Conservation (phyloP, 2,329 filamentous ascomycete species). For the Colletotrichum sansevieriae region DNA sequence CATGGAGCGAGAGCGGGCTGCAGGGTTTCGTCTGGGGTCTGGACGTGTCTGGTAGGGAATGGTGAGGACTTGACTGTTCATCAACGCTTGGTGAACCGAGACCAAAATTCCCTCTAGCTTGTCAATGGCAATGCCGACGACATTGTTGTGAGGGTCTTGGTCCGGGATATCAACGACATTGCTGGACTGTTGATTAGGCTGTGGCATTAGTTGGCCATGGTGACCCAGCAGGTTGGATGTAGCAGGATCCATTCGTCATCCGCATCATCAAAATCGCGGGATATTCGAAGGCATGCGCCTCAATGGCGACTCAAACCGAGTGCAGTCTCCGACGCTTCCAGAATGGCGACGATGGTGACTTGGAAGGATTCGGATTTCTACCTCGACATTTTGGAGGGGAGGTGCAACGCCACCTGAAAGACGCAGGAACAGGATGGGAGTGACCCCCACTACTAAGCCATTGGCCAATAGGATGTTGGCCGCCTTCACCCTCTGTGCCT, state of each 20-base stretch:
- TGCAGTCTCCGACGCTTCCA: background rate
- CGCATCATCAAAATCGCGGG: too few species aligned
- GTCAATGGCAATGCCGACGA: conserved; percentile 55
- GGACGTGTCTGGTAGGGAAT: conserved; percentile 60
- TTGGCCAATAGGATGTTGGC: conserved; percentile 15
- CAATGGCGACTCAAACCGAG: background rate
- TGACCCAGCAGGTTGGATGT: conserved; percentile 19
- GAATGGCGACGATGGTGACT: background rate
- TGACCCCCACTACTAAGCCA: background rate
- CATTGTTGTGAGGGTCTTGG: conserved; percentile 15
- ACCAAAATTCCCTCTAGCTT: conserved; percentile 70
- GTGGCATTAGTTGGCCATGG: conserved; percentile 33
- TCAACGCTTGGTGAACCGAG: conserved; percentile 62
- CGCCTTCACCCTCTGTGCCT: background rate
- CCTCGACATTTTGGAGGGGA: background rate
- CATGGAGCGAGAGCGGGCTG: background rate
- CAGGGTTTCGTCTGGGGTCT: conserved; percentile 17
- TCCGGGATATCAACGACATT: conserved; percentile 33
- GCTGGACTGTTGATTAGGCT: conserved; percentile 8
- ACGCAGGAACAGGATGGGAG: background rate
- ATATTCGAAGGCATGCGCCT: background rate
- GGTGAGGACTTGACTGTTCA: conserved; percentile 57
- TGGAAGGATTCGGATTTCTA: background rate
- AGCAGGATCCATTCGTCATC: conserved; percentile 35
- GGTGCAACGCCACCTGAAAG: background rate